Conservation (phyloP, 495 filamentous ascomycete species). For the Trichoderma virens region DNA sequence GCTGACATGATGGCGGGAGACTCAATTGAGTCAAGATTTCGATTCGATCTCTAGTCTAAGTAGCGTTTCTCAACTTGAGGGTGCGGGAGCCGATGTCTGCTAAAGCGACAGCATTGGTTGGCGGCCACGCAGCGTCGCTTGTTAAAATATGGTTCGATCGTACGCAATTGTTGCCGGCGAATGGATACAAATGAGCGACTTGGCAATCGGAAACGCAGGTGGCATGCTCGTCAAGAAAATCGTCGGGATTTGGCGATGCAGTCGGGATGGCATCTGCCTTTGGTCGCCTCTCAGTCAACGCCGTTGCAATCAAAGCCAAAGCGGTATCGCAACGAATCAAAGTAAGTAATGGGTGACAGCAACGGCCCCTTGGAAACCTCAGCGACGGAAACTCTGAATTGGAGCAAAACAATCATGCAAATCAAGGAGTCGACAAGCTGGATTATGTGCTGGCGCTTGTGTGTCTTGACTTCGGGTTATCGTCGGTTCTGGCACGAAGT, state of each 20-base stretch:
- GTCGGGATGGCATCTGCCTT: not conserved
- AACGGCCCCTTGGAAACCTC: not conserved
- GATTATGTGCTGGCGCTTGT: not conserved
- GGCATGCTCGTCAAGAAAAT: not conserved
- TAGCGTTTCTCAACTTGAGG: not conserved
- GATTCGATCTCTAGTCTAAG: not conserved
- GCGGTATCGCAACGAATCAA: too few relatives aligned
- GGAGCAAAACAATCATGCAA: not conserved
- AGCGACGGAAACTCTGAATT: not conserved
- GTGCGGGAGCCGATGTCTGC: not conserved
- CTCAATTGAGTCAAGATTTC: not conserved
- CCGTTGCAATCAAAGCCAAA: too few relatives aligned
- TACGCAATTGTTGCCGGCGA: not conserved
- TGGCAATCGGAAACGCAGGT: not conserved
- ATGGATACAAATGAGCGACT: not conserved
- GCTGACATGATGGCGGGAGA: conserved; percentile 2
- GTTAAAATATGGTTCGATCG: not conserved
- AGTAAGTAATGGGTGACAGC: not conserved
- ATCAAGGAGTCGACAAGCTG: not conserved
- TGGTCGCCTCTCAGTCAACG: not conserved
- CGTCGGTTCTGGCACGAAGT: not conserved
- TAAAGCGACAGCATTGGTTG: not conserved
- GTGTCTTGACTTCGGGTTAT: conserved; percentile 1
- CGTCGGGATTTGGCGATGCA: not conserved
- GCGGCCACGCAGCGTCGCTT: not conserved